These are phyloP conservation scores for Microdochium paspali DNA, from an alignment of 2,329 filamentous ascomycete species.

Conservation along the genomic window DNA sequence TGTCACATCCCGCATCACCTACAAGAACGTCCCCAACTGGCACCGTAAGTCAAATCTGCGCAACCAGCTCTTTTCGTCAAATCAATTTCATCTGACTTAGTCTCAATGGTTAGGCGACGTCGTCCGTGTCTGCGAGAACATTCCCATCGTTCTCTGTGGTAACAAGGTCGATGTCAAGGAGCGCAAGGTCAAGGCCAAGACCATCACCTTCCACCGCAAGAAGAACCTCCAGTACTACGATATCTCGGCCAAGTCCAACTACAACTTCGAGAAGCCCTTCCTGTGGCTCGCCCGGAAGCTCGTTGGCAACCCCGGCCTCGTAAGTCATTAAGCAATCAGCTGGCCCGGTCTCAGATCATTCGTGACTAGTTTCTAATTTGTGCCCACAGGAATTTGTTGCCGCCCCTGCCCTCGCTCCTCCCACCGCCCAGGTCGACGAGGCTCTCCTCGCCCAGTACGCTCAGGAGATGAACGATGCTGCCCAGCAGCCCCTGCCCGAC, in stretches of 20 bases:
- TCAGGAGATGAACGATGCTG: slow-evolving; percentile 79
- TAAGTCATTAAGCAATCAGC: slow-evolving; percentile 33
- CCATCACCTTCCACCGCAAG: slow-evolving; percentile 99
- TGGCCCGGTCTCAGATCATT: background rate
- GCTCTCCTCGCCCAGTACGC: slow-evolving; percentile 72
- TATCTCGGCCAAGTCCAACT: slow-evolving; percentile 99
- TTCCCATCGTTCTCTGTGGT: slow-evolving; percentile 93
- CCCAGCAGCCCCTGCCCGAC: slow-evolving; percentile 78
- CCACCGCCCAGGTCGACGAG: slow-evolving; percentile 83
- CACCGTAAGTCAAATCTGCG: slow-evolving; percentile 63
- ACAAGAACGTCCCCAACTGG: slow-evolving; percentile 99
- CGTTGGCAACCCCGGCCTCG: slow-evolving; percentile 81
- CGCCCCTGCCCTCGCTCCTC: slow-evolving; percentile 86
- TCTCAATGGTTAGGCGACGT: slow-evolving; percentile 62
- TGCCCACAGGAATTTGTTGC: slow-evolving; percentile 79
- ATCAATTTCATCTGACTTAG: background rate
- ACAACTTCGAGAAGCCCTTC: slow-evolving; percentile 99
- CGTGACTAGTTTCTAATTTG: background rate
- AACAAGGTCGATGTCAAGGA: slow-evolving; percentile 99
- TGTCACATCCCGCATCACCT: slow-evolving; percentile 97
- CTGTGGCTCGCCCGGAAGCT: slow-evolving; percentile 98
- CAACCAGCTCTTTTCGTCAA: slow-evolving; percentile 1
- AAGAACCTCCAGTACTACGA: slow-evolving; percentile 99
- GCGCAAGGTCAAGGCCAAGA: slow-evolving; percentile 99
- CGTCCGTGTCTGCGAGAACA: slow-evolving; percentile 98